These are phyloP conservation scores for Petunia hybrid DNA, from an alignment of 305 asterid species.

Conservation along the genomic window DNA sequence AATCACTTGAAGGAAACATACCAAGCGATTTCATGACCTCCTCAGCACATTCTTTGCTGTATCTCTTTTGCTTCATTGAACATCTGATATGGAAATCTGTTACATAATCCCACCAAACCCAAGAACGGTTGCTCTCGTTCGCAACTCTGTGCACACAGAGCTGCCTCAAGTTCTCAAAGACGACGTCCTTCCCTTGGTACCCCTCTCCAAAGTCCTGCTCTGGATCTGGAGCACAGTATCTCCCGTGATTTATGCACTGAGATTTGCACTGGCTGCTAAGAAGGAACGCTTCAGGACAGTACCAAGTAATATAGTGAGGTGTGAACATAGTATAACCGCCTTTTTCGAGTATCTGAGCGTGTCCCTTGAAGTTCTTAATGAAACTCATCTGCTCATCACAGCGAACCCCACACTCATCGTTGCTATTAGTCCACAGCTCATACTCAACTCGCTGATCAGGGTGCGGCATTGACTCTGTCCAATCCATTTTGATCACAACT, in stretches of 20 bases:
- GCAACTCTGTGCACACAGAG: conserved; percentile 88
- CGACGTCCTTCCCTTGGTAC: conserved; percentile 85
- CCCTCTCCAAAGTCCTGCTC: conserved; percentile 81
- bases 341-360: conserved; percentile 83
- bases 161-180: conserved; percentile 84
- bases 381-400: conserved; percentile 88
- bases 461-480: conserved; percentile 89
- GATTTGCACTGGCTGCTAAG: conserved; percentile 73
- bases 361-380: conserved; percentile 73
- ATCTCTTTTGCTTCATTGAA: conserved; percentile 78
- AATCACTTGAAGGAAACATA: conserved; percentile 32
- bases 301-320: conserved; percentile 89
- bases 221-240: conserved; percentile 94
- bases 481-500: conserved; percentile 71
- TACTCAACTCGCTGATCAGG: conserved; percentile 86
- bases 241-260: conserved; percentile 91
- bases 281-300: conserved; percentile 70
- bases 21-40: conserved; percentile 77
- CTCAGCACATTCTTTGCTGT: conserved; percentile 73
- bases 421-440: conserved; percentile 86
- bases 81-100: conserved; percentile 87
- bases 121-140: conserved; percentile 59
- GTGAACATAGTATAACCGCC: conserved; percentile 80
- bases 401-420: conserved; percentile 87
- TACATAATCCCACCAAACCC: conserved; percentile 95